Percentiles rank a stretch among this genome's conserved stretches.
These are phyloP conservation scores for Schizosaccharomyces lindneri DNA, from an alignment of 805 yeast genomes.

Conservation along the genomic window DNA sequence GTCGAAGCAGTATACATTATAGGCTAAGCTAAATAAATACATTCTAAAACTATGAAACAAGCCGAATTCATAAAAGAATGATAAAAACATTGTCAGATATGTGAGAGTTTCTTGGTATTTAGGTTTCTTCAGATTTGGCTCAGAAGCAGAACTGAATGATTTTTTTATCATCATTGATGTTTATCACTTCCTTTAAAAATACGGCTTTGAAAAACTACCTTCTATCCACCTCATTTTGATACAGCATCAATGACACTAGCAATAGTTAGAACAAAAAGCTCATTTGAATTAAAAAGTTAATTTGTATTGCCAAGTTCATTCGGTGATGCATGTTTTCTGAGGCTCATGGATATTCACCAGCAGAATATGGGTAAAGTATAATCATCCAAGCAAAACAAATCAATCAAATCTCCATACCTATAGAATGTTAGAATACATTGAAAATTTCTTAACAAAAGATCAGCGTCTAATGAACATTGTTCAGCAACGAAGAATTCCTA, in stretches of 20 bases:
- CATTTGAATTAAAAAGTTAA: background rate
- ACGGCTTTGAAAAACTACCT: background rate
- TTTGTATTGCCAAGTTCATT: background rate
- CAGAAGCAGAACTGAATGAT: constrained; percentile 3
- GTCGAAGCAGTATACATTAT: too few species aligned
- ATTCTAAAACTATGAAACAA: too few species aligned
- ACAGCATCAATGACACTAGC: too few species aligned
- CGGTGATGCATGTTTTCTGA: constrained; percentile 3
- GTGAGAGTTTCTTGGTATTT: constrained; percentile 1
- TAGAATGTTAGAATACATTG: background rate
- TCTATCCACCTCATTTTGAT: background rate
- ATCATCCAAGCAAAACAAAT: background rate
- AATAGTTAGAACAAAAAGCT: background rate
- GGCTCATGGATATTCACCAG: background rate
- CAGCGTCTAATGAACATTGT: background rate
- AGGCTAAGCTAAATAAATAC: too few species aligned
- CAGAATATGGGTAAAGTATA: constrained; percentile 2
- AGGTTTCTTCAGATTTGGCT: background rate
- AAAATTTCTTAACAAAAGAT: too few species aligned
- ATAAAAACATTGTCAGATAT: background rate
- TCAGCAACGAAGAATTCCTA: constrained; percentile 3
- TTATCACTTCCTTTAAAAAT: background rate
- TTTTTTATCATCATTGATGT: background rate
- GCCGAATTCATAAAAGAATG: background rate
- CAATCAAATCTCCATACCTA: background rate